Base-by-base conservation (phyloP, 306 rosid genomes). In the Purshia tridentata region DNA sequence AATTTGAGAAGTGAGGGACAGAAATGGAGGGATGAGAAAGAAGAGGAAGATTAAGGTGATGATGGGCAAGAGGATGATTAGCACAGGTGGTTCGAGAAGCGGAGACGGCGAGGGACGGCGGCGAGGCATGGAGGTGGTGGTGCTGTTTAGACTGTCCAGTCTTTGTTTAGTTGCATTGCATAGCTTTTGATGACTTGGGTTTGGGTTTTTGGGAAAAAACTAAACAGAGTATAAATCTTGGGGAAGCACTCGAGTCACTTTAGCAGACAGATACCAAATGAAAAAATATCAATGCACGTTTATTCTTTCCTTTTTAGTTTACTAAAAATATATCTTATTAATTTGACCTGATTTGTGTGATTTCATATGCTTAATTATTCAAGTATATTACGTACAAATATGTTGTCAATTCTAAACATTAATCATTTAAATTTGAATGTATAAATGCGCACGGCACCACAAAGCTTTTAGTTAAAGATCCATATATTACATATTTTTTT, bases 31-130 rank as follows among this genome's bases (percentile, higher is more conserved):
- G 55, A 93, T 58, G 9, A 88, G 68, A 58, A 82, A 59, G 84
- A 89, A 84, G 69, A 93, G 83, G 77, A 93, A 47, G 7, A 85
- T 12, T 0, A 86, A 55, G 57, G 74, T 49, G 23, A 85, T 8
- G 70, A 86, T 85, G 4, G 97, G 97, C 5, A 91, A 51, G 53
- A 91, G 88, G 47, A 93, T 78, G 69, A 93, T 89, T 6, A 93
- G 83, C 0, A 91, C 72, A 4, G 97, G 97, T 13, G 83, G 88
- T 72, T 85, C 75, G n/a, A 89, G 72, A 39, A 89, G 23, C 1
- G 92, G 88, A 41, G 92, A 77, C 0, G 84, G 44, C 1, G 86
- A 18, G 29, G 81, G 76, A 44, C 74, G 83, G 65, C 77, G 86
- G 78, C 45, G 88, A 68, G 88, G 85, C 91, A 85, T 92, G 78